Evolutionary conservation across 1,139 yeast genomes (phyloP).

Genomic region (Candida frijolesensis): DNA sequence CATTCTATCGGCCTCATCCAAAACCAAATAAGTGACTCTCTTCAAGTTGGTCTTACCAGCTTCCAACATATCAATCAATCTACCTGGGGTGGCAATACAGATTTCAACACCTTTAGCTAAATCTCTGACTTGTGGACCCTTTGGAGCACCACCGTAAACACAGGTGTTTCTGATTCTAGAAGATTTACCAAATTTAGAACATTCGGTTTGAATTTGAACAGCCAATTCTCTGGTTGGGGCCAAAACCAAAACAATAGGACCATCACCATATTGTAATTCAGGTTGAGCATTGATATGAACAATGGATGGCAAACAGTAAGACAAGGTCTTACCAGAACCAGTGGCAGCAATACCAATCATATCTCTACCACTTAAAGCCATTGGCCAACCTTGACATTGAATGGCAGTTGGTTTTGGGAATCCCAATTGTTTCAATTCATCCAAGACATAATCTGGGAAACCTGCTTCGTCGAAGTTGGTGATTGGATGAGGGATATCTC

Average conservation of each 20-base stretch:
- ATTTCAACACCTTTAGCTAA: slow-evolving; percentile 94
- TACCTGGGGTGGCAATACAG: slow-evolving; percentile 96
- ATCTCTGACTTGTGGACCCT: slow-evolving; percentile 96
- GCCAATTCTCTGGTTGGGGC: slow-evolving; percentile 99
- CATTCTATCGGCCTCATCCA: slow-evolving; percentile 97
- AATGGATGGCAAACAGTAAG: slow-evolving; percentile 94
- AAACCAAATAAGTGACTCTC: slow-evolving; percentile 94
- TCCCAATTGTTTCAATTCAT: slow-evolving; percentile 88
- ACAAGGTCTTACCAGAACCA: slow-evolving; percentile 97
- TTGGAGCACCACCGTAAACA: slow-evolving; percentile 99
- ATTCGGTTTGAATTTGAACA: slow-evolving; percentile 94
- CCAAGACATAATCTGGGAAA: slow-evolving; percentile 89
- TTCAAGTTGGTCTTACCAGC: slow-evolving; percentile 91
- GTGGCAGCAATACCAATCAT: slow-evolving; percentile 99
- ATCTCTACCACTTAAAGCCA: slow-evolving; percentile 98
- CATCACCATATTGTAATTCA: slow-evolving; percentile 87
- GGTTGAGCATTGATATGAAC: slow-evolving; percentile 99
- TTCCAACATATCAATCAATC: slow-evolving; percentile 97
- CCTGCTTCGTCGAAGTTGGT: slow-evolving; percentile 94
- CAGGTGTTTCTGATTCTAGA: slow-evolving; percentile 96
- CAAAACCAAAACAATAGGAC: slow-evolving; percentile 92
- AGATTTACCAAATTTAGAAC: slow-evolving; percentile 89
- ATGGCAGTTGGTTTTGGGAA: slow-evolving; percentile 93
- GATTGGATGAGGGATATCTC: slow-evolving; percentile 92
- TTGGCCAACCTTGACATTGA: slow-evolving; percentile 99